Conservation (phyloP, 1,284 basidiomycete genomes). For the Heliocybe sulcata region DNA sequence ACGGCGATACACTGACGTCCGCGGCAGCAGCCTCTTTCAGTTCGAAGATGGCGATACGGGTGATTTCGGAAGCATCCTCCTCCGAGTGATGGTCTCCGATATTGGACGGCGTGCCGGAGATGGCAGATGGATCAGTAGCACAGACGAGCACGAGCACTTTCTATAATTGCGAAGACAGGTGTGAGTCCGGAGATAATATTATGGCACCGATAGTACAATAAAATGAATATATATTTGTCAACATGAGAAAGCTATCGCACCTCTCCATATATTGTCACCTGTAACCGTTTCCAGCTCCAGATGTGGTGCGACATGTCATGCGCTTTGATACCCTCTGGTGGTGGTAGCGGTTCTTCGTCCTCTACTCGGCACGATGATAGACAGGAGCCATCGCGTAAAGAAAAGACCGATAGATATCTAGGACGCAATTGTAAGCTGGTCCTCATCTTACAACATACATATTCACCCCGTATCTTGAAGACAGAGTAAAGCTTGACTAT, state of each 20-base stretch:
- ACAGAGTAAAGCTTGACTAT: slow-evolving; percentile 34
- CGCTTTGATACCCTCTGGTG: slow-evolving; percentile 7
- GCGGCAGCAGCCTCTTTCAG: slow-evolving; percentile 16
- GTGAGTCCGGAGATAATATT: not conserved
- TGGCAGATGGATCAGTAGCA: slow-evolving; percentile 34
- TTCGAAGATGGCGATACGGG: slow-evolving; percentile 41
- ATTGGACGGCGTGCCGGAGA: slow-evolving; percentile 21
- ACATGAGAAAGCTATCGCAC: slow-evolving; percentile 22
- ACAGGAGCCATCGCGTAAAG: slow-evolving; percentile 18
- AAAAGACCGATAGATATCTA: slow-evolving; percentile 19
- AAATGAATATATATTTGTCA: not conserved
- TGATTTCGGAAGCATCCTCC: slow-evolving; percentile 27
- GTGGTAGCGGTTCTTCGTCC: slow-evolving; percentile 4
- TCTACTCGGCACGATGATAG: slow-evolving; percentile 11
- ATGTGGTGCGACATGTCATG: slow-evolving; percentile 21
- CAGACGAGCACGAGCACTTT: slow-evolving; percentile 17
- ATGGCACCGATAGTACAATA: not conserved
- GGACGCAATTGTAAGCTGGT: not conserved
- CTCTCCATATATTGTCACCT: slow-evolving; percentile 33
- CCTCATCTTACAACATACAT: not conserved
- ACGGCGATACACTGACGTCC: slow-evolving; percentile 25
- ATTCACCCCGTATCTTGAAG: slow-evolving; percentile 50
- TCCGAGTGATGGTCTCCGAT: slow-evolving; percentile 11
- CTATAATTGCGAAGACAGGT: slow-evolving; percentile 4
- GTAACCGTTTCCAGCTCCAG: slow-evolving; percentile 44